Conservation (phyloP, 1,284 basidiomycete species). For the Cutaneotrichosporon sp. region DNA sequence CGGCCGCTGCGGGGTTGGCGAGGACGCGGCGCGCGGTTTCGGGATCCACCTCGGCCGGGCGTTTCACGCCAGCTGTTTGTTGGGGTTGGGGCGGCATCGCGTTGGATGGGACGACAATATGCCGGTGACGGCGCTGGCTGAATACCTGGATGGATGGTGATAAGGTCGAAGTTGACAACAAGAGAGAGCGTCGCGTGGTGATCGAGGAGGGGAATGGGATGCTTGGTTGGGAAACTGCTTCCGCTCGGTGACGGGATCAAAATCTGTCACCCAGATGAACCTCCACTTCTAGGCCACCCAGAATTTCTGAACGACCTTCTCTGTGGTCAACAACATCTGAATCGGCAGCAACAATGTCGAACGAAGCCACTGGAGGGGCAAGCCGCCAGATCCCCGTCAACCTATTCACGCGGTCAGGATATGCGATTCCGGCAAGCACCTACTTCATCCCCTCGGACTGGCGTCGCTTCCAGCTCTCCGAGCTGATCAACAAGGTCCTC, state of each 20-base stretch:
- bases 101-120: no score
- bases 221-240: no score
- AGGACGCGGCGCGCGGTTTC: constrained; percentile 16
- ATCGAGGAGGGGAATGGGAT: no score
- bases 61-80: constrained; percentile 8
- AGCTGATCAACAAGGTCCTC: constrained; percentile 92
- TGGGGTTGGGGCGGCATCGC: no score
- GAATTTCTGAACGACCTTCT: no score
- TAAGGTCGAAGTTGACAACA: no score
- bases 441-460: constrained; percentile 90
- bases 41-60: constrained; percentile 17
- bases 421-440: constrained; percentile 80
- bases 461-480: constrained; percentile 93
- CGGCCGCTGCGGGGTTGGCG: not conserved
- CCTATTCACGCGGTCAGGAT: constrained; percentile 67
- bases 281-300: no score
- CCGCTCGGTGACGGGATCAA: no score
- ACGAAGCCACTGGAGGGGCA: not conserved
- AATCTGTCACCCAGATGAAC: no score
- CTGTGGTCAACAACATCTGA: not conserved
- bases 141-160: no score
- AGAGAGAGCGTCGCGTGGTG: no score
- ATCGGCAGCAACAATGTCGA: constrained; percentile 20
- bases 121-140: no score
- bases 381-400: constrained; percentile 58